Evolutionary conservation across 371 early-diverging fungal genomes (phyloP), one percentile per base, ranked within the genome.

Genomic region (Phascolomyces articulosus): DNA sequence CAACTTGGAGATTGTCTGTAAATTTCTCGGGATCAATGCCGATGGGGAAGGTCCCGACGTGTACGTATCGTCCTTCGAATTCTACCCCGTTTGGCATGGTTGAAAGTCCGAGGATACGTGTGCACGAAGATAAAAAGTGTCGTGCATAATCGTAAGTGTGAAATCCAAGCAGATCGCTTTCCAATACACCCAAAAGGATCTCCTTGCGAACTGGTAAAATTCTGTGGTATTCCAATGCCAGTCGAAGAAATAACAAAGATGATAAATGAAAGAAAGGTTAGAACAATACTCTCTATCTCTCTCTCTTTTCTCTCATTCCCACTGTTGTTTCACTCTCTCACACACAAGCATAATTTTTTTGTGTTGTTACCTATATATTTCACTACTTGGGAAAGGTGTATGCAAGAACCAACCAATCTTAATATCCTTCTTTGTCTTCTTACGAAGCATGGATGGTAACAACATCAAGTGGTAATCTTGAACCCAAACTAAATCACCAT

Each of bases 401-500:
- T 99, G 99, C 64, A 99, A 77, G 79, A 99, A 99, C 89, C 95
- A 99, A 16, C 99, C 99, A 71, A 99, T 95, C 77, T 95, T 95
- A 63, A 98, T 90, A 68, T 92, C 85, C 68, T 80, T 82, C 60
- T 67, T 73, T 24, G 77, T 76, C 56, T 70, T 72, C 48, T 74
- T 71, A 9, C 75, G 65, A 57, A 99, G 72, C 85, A 99, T 79
- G 16, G 85, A 80, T 8, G 99, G 99, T 38, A 99, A 80, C 24
- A 98, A 83, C 99, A 99, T 98, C 64, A 99, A 75, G 71, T 99
- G 99, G 78, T 99, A 99, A 77, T 99, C 99, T 58, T 99, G 99
- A 20, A 99, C 92, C 99, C 99, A 99, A 26, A 99, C 90, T 47
- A 99, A 79, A 79, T 98, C 99, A 41, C 94, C 96, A 60, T 98